Conservation (phyloP, 345 rosid genomes). For the Lumnitzera racemosa region DNA sequence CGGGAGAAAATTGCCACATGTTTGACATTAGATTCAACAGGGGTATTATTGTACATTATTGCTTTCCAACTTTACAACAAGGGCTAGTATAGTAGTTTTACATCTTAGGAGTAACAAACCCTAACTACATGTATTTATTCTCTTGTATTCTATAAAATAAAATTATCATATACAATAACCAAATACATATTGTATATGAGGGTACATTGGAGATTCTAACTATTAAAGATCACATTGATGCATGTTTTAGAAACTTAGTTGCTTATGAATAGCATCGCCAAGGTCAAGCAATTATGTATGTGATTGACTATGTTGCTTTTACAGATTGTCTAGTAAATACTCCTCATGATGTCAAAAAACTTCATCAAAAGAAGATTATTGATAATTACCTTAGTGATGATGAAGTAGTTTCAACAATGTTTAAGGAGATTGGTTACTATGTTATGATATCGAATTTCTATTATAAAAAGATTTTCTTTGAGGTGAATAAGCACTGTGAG, state of each 20-base stretch:
- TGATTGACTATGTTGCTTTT: conserved; percentile 9
- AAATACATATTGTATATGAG: too few relatives aligned
- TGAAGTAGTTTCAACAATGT: conserved; percentile 6
- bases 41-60: too few relatives aligned
- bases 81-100: too few relatives aligned
- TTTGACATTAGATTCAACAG: too few relatives aligned
- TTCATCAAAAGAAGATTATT: conserved; percentile 4
- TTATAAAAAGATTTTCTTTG: not conserved
- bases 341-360: conserved; percentile 12
- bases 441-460: not conserved
- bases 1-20: too few relatives aligned
- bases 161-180: too few relatives aligned
- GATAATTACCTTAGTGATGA: conserved; percentile 11
- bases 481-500: conserved; percentile 2
- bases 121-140: too few relatives aligned
- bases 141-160: too few relatives aligned
- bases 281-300: not conserved
- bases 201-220: conserved; percentile 1
- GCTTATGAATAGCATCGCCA: conserved; percentile 8
- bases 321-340: conserved; percentile 12
- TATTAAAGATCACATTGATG: conserved; percentile 4
- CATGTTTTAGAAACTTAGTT: conserved; percentile 12
- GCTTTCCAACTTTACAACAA: too few relatives aligned
- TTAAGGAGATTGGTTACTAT: conserved; percentile 6
- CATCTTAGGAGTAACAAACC: too few relatives aligned